Conservation (phyloP, 176 grass and related monocot genomes). For the Phoenix roebelenii region DNA sequence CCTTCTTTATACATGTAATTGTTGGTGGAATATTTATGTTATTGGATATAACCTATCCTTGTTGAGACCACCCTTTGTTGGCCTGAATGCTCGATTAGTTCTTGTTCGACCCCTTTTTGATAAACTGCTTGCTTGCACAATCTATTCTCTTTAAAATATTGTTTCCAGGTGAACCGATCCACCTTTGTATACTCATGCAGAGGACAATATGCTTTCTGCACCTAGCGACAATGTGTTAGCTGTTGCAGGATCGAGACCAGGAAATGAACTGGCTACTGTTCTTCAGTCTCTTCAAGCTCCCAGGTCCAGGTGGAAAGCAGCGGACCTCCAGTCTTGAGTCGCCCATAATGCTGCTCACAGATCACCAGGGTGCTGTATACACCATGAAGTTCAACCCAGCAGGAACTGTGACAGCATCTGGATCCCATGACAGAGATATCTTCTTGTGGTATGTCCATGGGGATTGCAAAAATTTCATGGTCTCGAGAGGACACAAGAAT, state of each 20-base stretch:
- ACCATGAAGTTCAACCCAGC: constrained; percentile 96
- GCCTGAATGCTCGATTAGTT: no score
- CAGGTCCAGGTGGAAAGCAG: constrained; percentile 52
- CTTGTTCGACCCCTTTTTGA: no score
- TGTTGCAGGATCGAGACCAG: constrained; percentile 51
- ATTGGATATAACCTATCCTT: no score
- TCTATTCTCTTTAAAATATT: no score
- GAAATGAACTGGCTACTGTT: constrained; percentile 48
- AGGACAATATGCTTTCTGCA: constrained; percentile 55
- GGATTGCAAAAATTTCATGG: constrained; percentile 98
- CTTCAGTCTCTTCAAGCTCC: constrained; percentile 37
- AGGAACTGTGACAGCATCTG: constrained; percentile 83
- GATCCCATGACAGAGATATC: constrained; percentile 93
- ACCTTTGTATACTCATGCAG: neutral
- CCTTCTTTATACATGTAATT: no score
- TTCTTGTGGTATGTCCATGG: constrained; percentile 97
- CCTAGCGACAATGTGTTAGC: constrained; percentile 61
- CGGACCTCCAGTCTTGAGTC: constrained; percentile 87
- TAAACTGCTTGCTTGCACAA: no score
- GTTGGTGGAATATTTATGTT: no score
- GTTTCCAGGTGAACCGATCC: no score
- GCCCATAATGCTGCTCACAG: constrained; percentile 81
- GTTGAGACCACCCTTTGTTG: no score
- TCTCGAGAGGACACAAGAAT: constrained; percentile 94
- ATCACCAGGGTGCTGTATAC: constrained; percentile 83